Percentiles rank a stretch among this genome's conserved stretches.
Evolutionary conservation across 208 protist species (phyloP).

Genomic region (Crithidia brevicula): DNA sequence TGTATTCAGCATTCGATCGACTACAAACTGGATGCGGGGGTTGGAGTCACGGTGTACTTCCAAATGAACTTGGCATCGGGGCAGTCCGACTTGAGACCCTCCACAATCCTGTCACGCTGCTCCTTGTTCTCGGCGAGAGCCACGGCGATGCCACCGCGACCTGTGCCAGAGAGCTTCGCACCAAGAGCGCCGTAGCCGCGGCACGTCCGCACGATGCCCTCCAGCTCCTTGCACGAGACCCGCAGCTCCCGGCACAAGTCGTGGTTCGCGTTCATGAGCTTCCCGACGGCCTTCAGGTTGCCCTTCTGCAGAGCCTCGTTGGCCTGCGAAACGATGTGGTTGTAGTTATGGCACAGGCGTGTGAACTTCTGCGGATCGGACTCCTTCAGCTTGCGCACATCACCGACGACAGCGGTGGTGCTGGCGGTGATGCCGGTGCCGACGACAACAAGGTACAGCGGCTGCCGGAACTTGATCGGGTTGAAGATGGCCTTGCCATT

Average conservation of each 20-base stretch:
- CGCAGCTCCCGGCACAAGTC: constrained; percentile 62
- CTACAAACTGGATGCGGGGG: constrained; percentile 11
- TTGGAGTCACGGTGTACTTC: constrained; percentile 62
- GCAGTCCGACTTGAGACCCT: constrained; percentile 44
- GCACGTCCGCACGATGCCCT: constrained; percentile 62
- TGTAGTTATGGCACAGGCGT: constrained; percentile 49
- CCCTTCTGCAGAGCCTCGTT: constrained; percentile 49
- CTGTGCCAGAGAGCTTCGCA: constrained; percentile 84
- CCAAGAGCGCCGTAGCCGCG: constrained; percentile 58
- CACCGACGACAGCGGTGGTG: constrained; percentile 68
- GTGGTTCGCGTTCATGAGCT: constrained; percentile 76
- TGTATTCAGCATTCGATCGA: not conserved
- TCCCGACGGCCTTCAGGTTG: constrained; percentile 42
- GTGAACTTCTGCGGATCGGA: constrained; percentile 49
- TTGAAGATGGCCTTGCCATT: constrained; percentile 43
- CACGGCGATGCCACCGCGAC: constrained; percentile 79
- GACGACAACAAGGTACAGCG: constrained; percentile 79
- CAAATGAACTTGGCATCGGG: constrained; percentile 71
- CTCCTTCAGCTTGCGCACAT: constrained; percentile 59
- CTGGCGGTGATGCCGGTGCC: constrained; percentile 85
- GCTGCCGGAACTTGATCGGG: constrained; percentile 30
- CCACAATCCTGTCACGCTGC: constrained; percentile 49
- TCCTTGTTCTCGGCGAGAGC: constrained; percentile 40
- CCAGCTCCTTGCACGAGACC: constrained; percentile 72
- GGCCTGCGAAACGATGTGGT: constrained; percentile 38